Evolutionary conservation across 768 basidiomycete genomes (phyloP).

Genomic region (Neoboletus brunneissimus): DNA sequence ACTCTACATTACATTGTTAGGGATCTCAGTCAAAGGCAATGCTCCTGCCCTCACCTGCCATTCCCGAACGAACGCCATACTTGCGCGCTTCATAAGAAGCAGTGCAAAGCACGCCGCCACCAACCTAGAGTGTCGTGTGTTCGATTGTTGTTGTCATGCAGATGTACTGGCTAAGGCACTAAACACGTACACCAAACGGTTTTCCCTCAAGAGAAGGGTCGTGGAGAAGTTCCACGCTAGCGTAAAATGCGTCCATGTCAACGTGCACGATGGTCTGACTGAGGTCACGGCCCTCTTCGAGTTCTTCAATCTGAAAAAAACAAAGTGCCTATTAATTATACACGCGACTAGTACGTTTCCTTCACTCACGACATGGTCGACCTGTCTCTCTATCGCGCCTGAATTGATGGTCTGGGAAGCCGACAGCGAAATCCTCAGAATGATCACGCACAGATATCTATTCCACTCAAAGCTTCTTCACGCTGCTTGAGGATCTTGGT

Average conservation of each 20-base stretch:
- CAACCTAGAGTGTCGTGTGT: conserved; percentile 48
- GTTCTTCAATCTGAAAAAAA: conserved; percentile 49
- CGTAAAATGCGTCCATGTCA: conserved; percentile 95
- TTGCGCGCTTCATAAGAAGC: conserved; percentile 92
- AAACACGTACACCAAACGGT: conserved; percentile 60
- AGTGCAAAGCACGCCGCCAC: conserved; percentile 79
- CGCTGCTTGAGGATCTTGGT: conserved; percentile 61
- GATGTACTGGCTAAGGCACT: too few species aligned
- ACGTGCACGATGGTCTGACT: conserved; percentile 87
- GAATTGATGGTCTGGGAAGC: not conserved
- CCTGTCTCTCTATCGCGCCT: conserved; percentile 61
- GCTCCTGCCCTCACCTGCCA: conserved; percentile 67
- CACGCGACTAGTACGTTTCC: not conserved
- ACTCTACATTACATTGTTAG: conserved; percentile 46
- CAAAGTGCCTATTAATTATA: not conserved
- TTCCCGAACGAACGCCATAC: conserved; percentile 89
- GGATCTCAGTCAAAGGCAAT: not conserved
- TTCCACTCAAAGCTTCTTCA: conserved; percentile 54
- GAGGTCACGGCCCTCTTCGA: conserved; percentile 77
- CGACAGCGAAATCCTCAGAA: not conserved
- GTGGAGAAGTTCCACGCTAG: conserved; percentile 71
- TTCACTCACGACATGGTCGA: conserved; percentile 67
- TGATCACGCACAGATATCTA: conserved; percentile 50
- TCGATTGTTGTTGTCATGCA: conserved; percentile 2
- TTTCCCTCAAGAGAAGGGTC: conserved; percentile 65